Percentiles rank a stretch among this genome's conserved stretches.
phyloP scores from a whole-genome alignment of 495 filamentous ascomycete species.

The Letharia columbiana region DNA sequence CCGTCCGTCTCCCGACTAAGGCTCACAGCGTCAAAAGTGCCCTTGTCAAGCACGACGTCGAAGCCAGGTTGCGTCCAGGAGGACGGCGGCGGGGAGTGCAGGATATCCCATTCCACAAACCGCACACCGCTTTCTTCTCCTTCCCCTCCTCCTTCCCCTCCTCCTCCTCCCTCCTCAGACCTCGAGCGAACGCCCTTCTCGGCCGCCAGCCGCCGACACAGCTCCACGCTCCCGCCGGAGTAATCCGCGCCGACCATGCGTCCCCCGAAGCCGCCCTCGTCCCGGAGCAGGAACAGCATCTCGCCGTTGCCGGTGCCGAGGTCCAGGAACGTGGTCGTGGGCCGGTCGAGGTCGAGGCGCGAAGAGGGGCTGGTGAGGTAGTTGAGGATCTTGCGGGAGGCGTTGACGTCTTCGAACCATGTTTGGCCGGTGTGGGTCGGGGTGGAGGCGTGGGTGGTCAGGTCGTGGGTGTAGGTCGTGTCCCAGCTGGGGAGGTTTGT shows the following conservation, averaged over 20 bases:
- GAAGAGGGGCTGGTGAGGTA: constrained; percentile 36
- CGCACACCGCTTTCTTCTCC: constrained; percentile 34
- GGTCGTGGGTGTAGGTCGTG: constrained; percentile 23
- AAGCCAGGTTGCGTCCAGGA: constrained; percentile 38
- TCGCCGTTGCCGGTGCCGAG: constrained; percentile 91
- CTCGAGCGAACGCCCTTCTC: constrained; percentile 27
- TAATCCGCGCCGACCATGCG: constrained; percentile 84
- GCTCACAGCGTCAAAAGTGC: constrained; percentile 90
- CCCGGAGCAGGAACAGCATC: constrained; percentile 66
- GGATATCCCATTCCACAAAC: constrained; percentile 73
- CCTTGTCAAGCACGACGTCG: constrained; percentile 90
- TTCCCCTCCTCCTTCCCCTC: constrained; percentile 16
- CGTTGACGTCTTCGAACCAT: constrained; percentile 47
- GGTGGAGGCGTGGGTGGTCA: constrained; percentile 25
- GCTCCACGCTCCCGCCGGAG: constrained; percentile 56
- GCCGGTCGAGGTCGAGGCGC: constrained; percentile 13
- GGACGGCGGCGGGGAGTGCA: constrained; percentile 33
- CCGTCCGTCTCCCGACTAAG: constrained; percentile 53
- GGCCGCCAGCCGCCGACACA: constrained; percentile 49
- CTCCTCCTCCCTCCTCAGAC: not conserved
- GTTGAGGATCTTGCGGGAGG: constrained; percentile 40
- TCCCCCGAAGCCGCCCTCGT: constrained; percentile 49
- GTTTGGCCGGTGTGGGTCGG: constrained; percentile 43
- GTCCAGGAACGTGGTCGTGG: constrained; percentile 48
- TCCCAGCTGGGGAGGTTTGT: constrained; percentile 21